Percentiles rank a stretch among this genome's conserved stretches.
phyloP scores from a whole-genome alignment of 768 basidiomycete species.

The Boletus vinaceobasis region DNA sequence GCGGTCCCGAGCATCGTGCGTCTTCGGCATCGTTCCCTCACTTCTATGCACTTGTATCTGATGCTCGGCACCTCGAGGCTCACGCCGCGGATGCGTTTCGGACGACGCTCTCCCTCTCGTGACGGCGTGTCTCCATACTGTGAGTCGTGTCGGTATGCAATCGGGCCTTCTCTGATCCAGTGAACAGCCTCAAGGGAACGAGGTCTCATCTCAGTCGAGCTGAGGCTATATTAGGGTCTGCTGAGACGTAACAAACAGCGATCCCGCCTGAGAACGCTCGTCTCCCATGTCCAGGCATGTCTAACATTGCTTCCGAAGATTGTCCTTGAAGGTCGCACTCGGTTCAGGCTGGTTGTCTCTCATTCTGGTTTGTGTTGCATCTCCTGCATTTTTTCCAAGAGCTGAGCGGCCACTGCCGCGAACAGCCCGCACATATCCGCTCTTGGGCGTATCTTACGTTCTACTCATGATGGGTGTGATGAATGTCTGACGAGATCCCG shows the following conservation, averaged over 20 bases:
- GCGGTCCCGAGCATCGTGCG: no score
- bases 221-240: no score
- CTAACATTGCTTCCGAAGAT: not conserved
- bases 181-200: not conserved
- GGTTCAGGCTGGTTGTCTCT: not conserved
- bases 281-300: not conserved
- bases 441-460: no score
- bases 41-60: no score
- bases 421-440: no score
- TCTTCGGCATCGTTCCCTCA: no score
- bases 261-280: not conserved
- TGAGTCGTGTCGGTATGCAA: slow-evolving; percentile 17
- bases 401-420: not conserved
- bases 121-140: slow-evolving; percentile 8
- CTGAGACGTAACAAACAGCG: not conserved
- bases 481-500: not conserved
- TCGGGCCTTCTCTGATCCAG: not conserved
- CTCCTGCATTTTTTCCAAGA: not conserved
- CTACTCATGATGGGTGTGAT: not conserved
- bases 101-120: no score
- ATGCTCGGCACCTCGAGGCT: no score
- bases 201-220: no score
- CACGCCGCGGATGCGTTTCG: no score
- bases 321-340: not conserved
- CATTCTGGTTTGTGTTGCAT: not conserved